Conservation (phyloP, 805 yeast species). For the Ogataea minuta region DNA sequence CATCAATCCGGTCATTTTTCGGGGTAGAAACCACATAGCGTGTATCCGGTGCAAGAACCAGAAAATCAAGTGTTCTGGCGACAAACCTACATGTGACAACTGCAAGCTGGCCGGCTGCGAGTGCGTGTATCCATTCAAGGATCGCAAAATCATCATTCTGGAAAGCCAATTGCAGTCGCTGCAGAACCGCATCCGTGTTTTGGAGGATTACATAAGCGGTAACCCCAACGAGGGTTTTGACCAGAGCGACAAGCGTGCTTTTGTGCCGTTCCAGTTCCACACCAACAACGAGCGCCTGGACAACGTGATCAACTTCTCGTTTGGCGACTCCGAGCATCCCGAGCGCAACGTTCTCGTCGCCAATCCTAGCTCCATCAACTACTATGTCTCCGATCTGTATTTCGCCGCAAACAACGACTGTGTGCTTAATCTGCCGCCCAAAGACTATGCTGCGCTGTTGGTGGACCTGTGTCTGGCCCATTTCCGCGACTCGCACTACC, state of each 20-base stretch:
- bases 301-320: slow-evolving; percentile 27
- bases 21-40: slow-evolving; percentile 38
- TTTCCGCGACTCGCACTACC: slow-evolving; percentile 25
- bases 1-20: slow-evolving; percentile 26
- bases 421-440: slow-evolving; percentile 15
- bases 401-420: slow-evolving; percentile 14
- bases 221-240: no score
- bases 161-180: slow-evolving; percentile 29
- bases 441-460: slow-evolving; percentile 17
- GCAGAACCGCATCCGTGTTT: slow-evolving; percentile 24
- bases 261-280: slow-evolving; percentile 22
- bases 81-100: slow-evolving; percentile 30
- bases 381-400: slow-evolving; percentile 19
- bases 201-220: slow-evolving; percentile 22
- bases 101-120: slow-evolving; percentile 24
- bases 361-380: slow-evolving; percentile 16
- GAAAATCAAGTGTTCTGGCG: slow-evolving; percentile 51
- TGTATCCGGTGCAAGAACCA: slow-evolving; percentile 50
- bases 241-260: slow-evolving; percentile 15
- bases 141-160: slow-evolving; percentile 30
- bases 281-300: slow-evolving; percentile 25
- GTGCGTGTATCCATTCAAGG: slow-evolving; percentile 30
- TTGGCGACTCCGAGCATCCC: slow-evolving; percentile 27
- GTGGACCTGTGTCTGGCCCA: slow-evolving; percentile 19
- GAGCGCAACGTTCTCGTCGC: slow-evolving; percentile 9